Evolutionary conservation across 1,139 yeast genomes (phyloP).

Genomic region (Protomyces inouyei): DNA sequence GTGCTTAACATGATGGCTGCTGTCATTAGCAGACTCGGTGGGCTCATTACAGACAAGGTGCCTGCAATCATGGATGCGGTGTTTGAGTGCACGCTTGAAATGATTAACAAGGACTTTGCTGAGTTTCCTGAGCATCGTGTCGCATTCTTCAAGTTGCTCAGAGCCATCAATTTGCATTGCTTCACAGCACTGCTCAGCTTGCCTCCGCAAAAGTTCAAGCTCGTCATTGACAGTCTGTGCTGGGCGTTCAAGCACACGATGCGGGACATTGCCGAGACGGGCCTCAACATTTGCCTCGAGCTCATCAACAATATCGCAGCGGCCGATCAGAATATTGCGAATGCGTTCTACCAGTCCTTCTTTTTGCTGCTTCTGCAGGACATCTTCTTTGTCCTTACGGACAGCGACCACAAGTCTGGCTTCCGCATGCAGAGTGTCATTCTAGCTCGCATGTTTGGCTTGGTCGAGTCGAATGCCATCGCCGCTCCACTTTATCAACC

Average conservation of each 20-base stretch:
- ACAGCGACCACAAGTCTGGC: conserved; percentile 96
- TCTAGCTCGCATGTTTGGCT: conserved; percentile 73
- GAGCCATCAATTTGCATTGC: conserved; percentile 78
- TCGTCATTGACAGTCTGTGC: conserved; percentile 85
- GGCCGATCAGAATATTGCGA: conserved; percentile 64
- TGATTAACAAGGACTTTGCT: conserved; percentile 92
- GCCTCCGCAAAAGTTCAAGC: conserved; percentile 87
- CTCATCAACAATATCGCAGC: conserved; percentile 76
- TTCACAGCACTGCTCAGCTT: conserved; percentile 81
- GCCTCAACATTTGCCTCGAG: conserved; percentile 69
- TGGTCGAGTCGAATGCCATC: conserved; percentile 73
- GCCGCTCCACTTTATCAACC: conserved; percentile 68
- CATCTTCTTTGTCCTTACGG: conserved; percentile 88
- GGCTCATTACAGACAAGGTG: conserved; percentile 79
- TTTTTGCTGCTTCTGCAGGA: conserved; percentile 87
- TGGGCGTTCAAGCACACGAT: conserved; percentile 98
- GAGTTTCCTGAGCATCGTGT: conserved; percentile 98
- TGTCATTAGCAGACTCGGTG: conserved; percentile 76
- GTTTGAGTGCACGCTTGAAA: conserved; percentile 87
- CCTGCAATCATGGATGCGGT: conserved; percentile 82
- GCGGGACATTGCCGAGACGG: conserved; percentile 42
- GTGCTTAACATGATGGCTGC: conserved; percentile 93
- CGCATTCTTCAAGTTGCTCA: conserved; percentile 82
- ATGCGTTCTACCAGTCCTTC: conserved; percentile 81
- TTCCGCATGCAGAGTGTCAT: conserved; percentile 83